Conservation (phyloP, 1,139 yeast genomes). For the Ogataea hybrid region DNA sequence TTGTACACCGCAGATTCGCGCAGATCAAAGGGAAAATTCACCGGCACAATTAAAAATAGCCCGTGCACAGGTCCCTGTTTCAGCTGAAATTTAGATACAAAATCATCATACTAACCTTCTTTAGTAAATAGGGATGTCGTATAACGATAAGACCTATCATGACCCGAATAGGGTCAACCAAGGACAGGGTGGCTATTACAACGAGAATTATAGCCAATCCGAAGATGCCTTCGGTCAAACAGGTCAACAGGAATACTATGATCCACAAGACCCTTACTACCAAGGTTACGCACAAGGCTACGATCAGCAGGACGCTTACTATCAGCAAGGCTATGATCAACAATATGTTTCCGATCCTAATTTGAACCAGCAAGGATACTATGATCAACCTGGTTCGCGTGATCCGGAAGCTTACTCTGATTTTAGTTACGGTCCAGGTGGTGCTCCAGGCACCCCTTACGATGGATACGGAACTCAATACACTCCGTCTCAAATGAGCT, state of each 20-base stretch:
- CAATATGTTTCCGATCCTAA: conserved; percentile 33
- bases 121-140: conserved; percentile 31
- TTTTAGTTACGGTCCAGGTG: conserved; percentile 63
- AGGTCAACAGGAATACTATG: conserved; percentile 46
- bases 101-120: conserved; percentile 5
- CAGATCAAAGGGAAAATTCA: conserved; percentile 4
- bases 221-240: conserved; percentile 30
- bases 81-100: conserved; percentile 9
- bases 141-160: conserved; percentile 34
- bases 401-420: conserved; percentile 79
- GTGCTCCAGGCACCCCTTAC: conserved; percentile 70
- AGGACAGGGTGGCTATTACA: conserved; percentile 25
- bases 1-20: conserved; percentile 7
- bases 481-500: no score
- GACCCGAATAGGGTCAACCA: conserved; percentile 30
- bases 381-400: conserved; percentile 52
- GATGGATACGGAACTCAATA: no score
- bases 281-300: conserved; percentile 35
- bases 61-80: conserved; percentile 6
- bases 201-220: conserved; percentile 27
- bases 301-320: conserved; percentile 25
- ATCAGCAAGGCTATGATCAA: conserved; percentile 31
- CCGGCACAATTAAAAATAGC: neutral
- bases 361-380: conserved; percentile 40
- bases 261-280: conserved; percentile 38